Evolutionary conservation across 768 basidiomycete genomes (phyloP).

Genomic region (Tubosaeta sp.): DNA sequence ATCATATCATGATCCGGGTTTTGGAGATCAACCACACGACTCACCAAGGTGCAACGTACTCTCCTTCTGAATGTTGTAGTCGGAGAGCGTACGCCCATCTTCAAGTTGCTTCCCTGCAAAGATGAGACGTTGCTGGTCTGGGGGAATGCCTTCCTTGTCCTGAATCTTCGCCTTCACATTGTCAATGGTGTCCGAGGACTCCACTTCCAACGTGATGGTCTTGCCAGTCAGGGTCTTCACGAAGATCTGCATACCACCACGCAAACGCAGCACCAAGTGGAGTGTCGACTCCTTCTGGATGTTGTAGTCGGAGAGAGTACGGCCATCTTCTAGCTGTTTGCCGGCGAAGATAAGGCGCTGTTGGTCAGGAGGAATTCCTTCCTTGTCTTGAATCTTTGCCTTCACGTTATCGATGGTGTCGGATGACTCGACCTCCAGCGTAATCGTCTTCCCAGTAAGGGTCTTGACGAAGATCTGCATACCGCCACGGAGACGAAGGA

Average conservation of each 20-base stretch:
- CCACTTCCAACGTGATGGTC: constrained; percentile 74
- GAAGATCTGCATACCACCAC: constrained; percentile 70
- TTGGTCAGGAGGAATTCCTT: constrained; percentile 78
- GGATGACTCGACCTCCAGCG: constrained; percentile 87
- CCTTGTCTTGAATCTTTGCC: constrained; percentile 79
- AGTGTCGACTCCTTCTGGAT: constrained; percentile 82
- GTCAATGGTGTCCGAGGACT: constrained; percentile 73
- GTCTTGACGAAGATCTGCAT: constrained; percentile 94
- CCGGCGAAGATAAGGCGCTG: constrained; percentile 92
- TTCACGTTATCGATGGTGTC: constrained; percentile 93
- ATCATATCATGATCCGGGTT: neutral
- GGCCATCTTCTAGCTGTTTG: constrained; percentile 92
- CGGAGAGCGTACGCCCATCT: constrained; percentile 72
- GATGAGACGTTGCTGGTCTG: constrained; percentile 75
- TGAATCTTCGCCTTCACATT: constrained; percentile 77
- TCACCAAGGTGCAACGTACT: constrained; percentile 58
- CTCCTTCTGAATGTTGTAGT: constrained; percentile 77
- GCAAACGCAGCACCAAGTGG: constrained; percentile 69
- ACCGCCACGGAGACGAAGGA: constrained; percentile 82
- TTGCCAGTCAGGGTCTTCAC: constrained; percentile 72
- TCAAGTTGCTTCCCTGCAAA: constrained; percentile 79
- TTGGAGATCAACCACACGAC: constrained; percentile 3
- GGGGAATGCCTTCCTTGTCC: constrained; percentile 78
- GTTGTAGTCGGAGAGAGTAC: constrained; percentile 79
- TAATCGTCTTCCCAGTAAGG: constrained; percentile 88